phyloP scores from a whole-genome alignment of 2,329 filamentous ascomycete species.

The Cyphellophora europaea region DNA sequence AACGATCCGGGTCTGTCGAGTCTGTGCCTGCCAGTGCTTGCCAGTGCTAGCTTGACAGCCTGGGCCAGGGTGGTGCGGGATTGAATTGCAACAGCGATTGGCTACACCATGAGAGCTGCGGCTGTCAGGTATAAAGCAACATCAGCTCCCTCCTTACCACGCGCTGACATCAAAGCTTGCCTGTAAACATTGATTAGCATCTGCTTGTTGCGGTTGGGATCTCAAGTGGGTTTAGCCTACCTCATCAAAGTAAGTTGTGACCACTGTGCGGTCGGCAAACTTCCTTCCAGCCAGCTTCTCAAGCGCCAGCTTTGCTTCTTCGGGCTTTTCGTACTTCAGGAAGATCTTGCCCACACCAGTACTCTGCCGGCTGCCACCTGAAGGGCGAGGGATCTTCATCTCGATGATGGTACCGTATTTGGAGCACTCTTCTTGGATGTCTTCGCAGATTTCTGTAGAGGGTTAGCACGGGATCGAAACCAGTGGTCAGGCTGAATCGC shows the following conservation, averaged over 20 bases:
- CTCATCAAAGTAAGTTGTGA: conserved; percentile 94
- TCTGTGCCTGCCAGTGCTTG: too few species aligned
- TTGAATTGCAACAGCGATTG: too few species aligned
- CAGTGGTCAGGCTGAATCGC: conserved; percentile 1
- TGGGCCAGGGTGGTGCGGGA: too few species aligned
- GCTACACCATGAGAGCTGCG: too few species aligned
- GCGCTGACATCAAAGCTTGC: conserved; percentile 91
- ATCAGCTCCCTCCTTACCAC: too few species aligned
- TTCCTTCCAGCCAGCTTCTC: conserved; percentile 87
- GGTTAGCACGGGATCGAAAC: conserved; percentile 25
- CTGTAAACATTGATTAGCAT: conserved; percentile 32
- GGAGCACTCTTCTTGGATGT: conserved; percentile 82
- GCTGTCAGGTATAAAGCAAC: too few species aligned
- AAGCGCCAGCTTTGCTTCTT: conserved; percentile 74
- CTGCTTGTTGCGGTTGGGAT: conserved; percentile 24
- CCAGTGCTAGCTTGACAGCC: too few species aligned
- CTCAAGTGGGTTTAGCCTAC: conserved; percentile 31
- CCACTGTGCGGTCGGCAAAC: conserved; percentile 91
- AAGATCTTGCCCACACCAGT: conserved; percentile 95
- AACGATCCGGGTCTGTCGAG: too few species aligned
- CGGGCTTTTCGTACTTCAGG: conserved; percentile 77
- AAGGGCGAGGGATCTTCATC: conserved; percentile 87
- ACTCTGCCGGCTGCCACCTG: conserved; percentile 70
- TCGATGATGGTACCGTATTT: conserved; percentile 81
- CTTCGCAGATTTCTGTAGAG: conserved; percentile 79